Evolutionary conservation across 1,139 yeast species (phyloP).

Genomic region (Candida sp.): DNA sequence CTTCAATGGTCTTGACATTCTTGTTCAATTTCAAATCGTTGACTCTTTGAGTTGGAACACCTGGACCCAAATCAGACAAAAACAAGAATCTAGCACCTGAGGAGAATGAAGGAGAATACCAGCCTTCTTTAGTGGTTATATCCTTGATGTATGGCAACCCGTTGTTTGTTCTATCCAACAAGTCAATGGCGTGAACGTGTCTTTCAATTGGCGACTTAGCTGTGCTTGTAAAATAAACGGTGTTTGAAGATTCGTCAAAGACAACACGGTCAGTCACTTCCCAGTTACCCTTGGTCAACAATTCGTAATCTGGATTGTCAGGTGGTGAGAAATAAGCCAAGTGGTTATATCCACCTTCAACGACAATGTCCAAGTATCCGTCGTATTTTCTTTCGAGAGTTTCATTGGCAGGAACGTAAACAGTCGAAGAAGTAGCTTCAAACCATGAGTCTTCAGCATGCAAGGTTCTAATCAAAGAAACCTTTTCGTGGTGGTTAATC

Average conservation of each 20-base stretch:
- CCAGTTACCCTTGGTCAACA: constrained; percentile 58
- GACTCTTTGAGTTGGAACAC: constrained; percentile 66
- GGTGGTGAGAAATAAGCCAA: constrained; percentile 63
- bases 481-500: constrained; percentile 31
- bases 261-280: constrained; percentile 58
- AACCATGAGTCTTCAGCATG: constrained; percentile 59
- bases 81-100: constrained; percentile 67
- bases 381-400: constrained; percentile 42
- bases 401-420: constrained; percentile 67
- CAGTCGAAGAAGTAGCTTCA: constrained; percentile 79
- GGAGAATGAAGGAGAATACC: constrained; percentile 70
- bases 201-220: constrained; percentile 56
- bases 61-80: constrained; percentile 67
- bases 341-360: constrained; percentile 56
- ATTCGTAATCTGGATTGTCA: constrained; percentile 37
- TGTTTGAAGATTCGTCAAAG: constrained; percentile 45
- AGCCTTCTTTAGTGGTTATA: constrained; percentile 66
- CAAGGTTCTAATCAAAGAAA: constrained; percentile 38
- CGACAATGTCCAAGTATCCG: constrained; percentile 61
- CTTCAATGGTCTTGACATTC: constrained; percentile 46
- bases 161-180: constrained; percentile 30
- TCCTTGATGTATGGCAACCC: constrained; percentile 40
- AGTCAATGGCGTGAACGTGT: constrained; percentile 52
- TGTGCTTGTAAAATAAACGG: constrained; percentile 53
- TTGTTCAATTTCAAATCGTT: constrained; percentile 50